A percentile compares a stretch with the other conserved stretches of the same genome.
These are phyloP conservation scores for Clonostachys chloroleuca DNA, from an alignment of 2,329 filamentous ascomycete species.

Conservation along the genomic window DNA sequence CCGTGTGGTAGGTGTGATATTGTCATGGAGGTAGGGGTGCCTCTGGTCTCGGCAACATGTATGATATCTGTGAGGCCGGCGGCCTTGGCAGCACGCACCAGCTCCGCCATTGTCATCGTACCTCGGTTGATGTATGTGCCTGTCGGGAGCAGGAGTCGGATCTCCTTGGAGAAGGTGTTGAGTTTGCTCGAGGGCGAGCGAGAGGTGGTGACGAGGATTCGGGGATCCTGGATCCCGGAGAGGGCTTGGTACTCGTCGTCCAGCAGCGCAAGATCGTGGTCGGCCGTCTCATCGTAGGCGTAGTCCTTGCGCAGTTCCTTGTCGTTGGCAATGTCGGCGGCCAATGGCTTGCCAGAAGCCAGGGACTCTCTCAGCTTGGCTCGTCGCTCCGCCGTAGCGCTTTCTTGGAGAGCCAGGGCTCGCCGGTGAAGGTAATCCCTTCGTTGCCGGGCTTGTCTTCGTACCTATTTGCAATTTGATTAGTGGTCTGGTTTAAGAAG, in stretches of 20 bases:
- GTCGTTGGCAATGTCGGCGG: slow-evolving; percentile 81
- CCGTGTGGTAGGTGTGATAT: slow-evolving; percentile 86
- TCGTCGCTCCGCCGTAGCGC: slow-evolving; percentile 88
- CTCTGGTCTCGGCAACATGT: slow-evolving; percentile 86
- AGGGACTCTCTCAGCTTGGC: slow-evolving; percentile 82
- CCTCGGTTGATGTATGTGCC: slow-evolving; percentile 87
- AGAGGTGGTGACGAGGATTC: slow-evolving; percentile 85
- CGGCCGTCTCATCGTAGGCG: slow-evolving; percentile 84
- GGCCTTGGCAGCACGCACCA: slow-evolving; percentile 76
- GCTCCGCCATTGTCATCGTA: slow-evolving; percentile 80
- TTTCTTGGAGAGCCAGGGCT: slow-evolving; percentile 82
- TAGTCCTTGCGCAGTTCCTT: slow-evolving; percentile 80
- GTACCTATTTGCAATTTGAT: slow-evolving; percentile 7
- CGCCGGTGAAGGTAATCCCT: slow-evolving; percentile 74
- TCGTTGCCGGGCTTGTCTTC: slow-evolving; percentile 35
- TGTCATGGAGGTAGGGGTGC: slow-evolving; percentile 85
- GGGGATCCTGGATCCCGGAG: slow-evolving; percentile 85
- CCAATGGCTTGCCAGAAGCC: slow-evolving; percentile 82
- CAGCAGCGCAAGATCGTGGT: slow-evolving; percentile 66
- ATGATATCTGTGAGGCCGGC: slow-evolving; percentile 81
- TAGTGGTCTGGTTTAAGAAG: too few species aligned
- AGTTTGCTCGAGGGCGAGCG: slow-evolving; percentile 82
- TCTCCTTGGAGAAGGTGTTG: slow-evolving; percentile 89
- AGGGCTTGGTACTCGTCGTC: slow-evolving; percentile 90
- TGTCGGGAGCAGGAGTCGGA: slow-evolving; percentile 78